Base-by-base conservation (phyloP, 2,329 filamentous ascomycete genomes). In the Tolypocladium inflatum region DNA sequence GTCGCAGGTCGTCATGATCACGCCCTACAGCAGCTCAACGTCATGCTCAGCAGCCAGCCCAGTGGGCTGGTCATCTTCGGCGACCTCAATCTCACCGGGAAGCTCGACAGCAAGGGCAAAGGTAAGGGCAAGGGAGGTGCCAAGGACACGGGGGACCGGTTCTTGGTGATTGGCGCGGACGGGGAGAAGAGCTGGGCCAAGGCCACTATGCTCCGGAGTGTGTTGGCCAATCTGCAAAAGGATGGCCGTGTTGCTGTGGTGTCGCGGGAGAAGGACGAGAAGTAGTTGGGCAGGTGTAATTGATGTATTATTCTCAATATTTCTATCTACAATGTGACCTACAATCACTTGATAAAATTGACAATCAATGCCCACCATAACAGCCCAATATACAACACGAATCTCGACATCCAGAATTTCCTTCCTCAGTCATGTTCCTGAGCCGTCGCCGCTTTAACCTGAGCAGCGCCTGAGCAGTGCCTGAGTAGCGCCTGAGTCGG, bases 21-120 rank as follows among this genome's bases (percentile, higher is more conserved):
- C 57, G 2, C 58, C 63, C 0, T 65, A 66, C 52, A 60, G 26
- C 59, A 60, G 1, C 59, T 67, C 2, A 64, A 64, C 23, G 59
- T 64, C 3, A 53, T 62, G 41, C 52, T 66, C 19, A 66, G 61
- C 4, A 61, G 64, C 0, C 59, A 62, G 17, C 57, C 50, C 17
- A 61, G 56, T 10, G 63, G 63, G 1, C 42, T 64, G 11, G 55
- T 67, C 11, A 52, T 65, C 10, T 57, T 66, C 6, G 63, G 65
- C 4, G 62, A 67, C 51, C 52, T 63, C 7, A 54, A 63, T 23
- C 41, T 62, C n/a, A n/a, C 5, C 7, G 21, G 42, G 2, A n/a
- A 23, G 3, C 11, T 45, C n/a, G 21, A n/a, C 30, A 30, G 30
- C 42, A 45, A 45, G n/a, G 42, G 42, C 10, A 45, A 45, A 19